A percentile compares a stretch with the other conserved stretches of the same genome.
Evolutionary conservation across 2,329 filamentous ascomycete species (phyloP).

Genomic region (Talaromyces sp.): DNA sequence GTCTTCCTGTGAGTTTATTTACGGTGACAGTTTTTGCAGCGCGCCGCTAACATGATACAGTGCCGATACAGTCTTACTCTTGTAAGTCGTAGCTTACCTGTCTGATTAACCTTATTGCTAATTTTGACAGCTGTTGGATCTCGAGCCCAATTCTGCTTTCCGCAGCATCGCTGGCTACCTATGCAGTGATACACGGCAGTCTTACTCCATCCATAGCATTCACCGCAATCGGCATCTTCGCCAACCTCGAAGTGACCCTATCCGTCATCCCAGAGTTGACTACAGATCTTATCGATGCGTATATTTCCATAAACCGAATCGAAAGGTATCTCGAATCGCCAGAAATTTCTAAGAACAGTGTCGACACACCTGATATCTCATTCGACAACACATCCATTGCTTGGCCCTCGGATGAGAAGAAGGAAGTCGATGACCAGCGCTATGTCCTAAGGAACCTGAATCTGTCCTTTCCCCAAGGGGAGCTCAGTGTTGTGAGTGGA

Average conservation of each 20-base stretch:
- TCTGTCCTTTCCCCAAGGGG: slow-evolving; percentile 64
- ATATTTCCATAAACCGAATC: slow-evolving; percentile 70
- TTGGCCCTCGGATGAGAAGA: slow-evolving; percentile 65
- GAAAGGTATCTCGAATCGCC: slow-evolving; percentile 67
- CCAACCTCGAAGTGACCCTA: slow-evolving; percentile 68
- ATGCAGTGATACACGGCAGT: slow-evolving; percentile 62
- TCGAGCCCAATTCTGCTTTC: slow-evolving; percentile 71
- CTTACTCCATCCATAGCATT: slow-evolving; percentile 74
- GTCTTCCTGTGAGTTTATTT: slow-evolving; percentile 66
- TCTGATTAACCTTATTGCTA: slow-evolving; percentile 30
- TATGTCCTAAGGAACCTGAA: slow-evolving; percentile 67
- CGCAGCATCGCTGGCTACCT: slow-evolving; percentile 67
- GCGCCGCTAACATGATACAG: not conserved
- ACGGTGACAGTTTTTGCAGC: not conserved
- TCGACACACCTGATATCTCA: slow-evolving; percentile 58
- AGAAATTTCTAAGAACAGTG: slow-evolving; percentile 60
- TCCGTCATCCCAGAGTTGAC: slow-evolving; percentile 71
- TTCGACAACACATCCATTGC: slow-evolving; percentile 69
- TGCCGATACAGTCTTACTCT: slow-evolving; percentile 12
- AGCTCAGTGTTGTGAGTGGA: slow-evolving; percentile 72
- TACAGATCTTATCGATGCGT: slow-evolving; percentile 68
- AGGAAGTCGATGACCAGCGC: slow-evolving; percentile 45
- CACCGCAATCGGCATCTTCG: slow-evolving; percentile 73
- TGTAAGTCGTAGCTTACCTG: not conserved
- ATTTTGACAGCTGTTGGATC: slow-evolving; percentile 67